A percentile compares a stretch with the other conserved stretches of the same genome.
phyloP scores from a whole-genome alignment of 495 filamentous ascomycete genomes.

The Terfezia claveryi region DNA sequence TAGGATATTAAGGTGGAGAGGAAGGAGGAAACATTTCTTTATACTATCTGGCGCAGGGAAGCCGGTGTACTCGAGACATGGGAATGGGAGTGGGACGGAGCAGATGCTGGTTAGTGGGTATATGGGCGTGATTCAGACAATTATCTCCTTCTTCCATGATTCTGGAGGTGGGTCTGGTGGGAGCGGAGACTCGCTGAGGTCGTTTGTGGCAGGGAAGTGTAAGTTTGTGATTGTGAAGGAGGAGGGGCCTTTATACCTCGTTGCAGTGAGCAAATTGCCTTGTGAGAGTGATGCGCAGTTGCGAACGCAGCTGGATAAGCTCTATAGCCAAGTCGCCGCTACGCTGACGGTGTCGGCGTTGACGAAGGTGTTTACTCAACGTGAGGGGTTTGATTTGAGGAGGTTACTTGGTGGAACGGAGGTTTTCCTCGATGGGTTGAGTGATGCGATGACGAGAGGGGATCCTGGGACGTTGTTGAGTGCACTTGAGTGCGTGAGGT shows the following conservation, averaged over 20 bases:
- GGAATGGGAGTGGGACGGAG: slow-evolving; percentile 27
- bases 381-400: slow-evolving; percentile 76
- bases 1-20: slow-evolving; percentile 14
- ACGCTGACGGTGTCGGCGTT: slow-evolving; percentile 82
- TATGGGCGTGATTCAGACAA: slow-evolving; percentile 84
- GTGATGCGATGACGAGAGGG: slow-evolving; percentile 82
- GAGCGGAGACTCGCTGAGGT: slow-evolving; percentile 46
- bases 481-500: slow-evolving; percentile 69
- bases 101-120: slow-evolving; percentile 71
- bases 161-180: no score
- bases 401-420: slow-evolving; percentile 90
- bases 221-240: slow-evolving; percentile 25
- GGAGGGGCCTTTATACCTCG: slow-evolving; percentile 50
- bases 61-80: slow-evolving; percentile 87
- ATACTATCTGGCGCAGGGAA: slow-evolving; percentile 96
- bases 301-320: slow-evolving; percentile 64
- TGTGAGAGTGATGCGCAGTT: slow-evolving; percentile 68
- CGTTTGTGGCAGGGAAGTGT: slow-evolving; percentile 63
- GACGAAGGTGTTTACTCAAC: slow-evolving; percentile 66
- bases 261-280: slow-evolving; percentile 75
- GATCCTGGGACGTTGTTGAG: slow-evolving; percentile 75
- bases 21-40: slow-evolving; percentile 83
- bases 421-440: slow-evolving; percentile 67
- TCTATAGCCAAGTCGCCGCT: slow-evolving; percentile 96
- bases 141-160: slow-evolving; percentile 87